Evolutionary conservation across 2,329 filamentous ascomycete genomes (phyloP), one percentile per base, ranked within the genome.

Genomic region (Dichotomopilus funicola): DNA sequence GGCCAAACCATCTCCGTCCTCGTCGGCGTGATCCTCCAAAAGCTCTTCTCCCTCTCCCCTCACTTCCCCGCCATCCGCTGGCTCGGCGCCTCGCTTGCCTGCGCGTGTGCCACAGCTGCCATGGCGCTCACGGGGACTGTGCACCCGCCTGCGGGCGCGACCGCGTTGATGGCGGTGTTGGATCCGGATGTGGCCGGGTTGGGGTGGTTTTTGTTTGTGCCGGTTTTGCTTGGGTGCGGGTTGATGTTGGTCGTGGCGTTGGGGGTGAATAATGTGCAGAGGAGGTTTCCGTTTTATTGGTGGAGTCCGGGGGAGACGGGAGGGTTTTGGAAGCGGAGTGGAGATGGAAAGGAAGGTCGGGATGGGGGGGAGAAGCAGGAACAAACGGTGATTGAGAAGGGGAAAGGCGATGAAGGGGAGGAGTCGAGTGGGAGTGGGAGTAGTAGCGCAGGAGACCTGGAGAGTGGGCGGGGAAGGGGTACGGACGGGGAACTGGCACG

Each of bases 81-180:
- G 78, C 65, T 89, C 0, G 85, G 78, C 1, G 86, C 82, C 9
- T 80, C 86, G 9, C 69, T 90, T 0, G 74, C 84, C 1, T 88
- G 86, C 61, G 86, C 82, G 0, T 67, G 77, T 2, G 78, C 86
- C 0, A 87, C 81, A 0, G 73, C 78, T 1, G 56, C 82, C 54
- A 91, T 90, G 87, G 78, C 77, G 0, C 63, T 89, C 27, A 90
- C 86, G 1, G 85, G 85, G 51, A 89, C 86, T 0, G 76, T 88
- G 0, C 86, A 91, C 61, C 87, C 87, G 0, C 88, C 87, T 0
- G 87, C 86, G 0, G 87, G 88, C 4, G 87, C 87, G 7, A 91
- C 87, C 0, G 87, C 86, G 0, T 70, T 91, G 1, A 71, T 91
- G 33, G 85, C 86, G 0, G 83, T 86, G 0, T 75, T 83, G 1